phyloP scores from a whole-genome alignment of 2,329 filamentous ascomycete genomes.

The Penicillium sp. region DNA sequence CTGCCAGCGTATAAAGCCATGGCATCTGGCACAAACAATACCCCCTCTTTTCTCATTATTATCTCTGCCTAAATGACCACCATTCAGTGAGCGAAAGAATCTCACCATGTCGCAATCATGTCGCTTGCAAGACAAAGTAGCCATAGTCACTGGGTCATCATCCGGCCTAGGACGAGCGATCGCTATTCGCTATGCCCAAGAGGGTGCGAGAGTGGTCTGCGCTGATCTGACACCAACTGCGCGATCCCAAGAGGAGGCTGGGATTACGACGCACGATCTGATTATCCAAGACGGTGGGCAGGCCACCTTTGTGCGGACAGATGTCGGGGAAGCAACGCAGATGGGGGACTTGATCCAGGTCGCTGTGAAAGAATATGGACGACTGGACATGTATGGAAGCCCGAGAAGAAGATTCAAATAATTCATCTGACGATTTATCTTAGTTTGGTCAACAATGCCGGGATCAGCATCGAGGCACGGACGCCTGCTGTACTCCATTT shows the following conservation, averaged over 20 bases:
- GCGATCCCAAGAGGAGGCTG: slow-evolving; percentile 23
- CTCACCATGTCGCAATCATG: not conserved
- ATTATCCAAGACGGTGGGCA: slow-evolving; percentile 36
- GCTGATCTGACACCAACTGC: slow-evolving; percentile 36
- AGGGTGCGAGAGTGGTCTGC: slow-evolving; percentile 46
- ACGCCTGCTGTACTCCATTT: slow-evolving; percentile 45
- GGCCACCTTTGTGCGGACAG: slow-evolving; percentile 45
- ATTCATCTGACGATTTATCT: not conserved
- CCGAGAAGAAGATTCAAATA: not conserved
- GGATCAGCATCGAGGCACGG: slow-evolving; percentile 43
- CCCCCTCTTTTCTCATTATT: not conserved
- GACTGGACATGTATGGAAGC: slow-evolving; percentile 45
- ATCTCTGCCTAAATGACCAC: not conserved
- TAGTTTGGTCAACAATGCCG: slow-evolving; percentile 52
- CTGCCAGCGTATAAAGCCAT: not conserved
- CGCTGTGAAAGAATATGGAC: slow-evolving; percentile 38
- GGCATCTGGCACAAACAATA: not conserved
- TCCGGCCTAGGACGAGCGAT: slow-evolving; percentile 50
- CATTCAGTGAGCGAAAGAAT: not conserved
- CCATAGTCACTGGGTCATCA: slow-evolving; percentile 48
- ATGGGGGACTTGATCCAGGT: slow-evolving; percentile 39
- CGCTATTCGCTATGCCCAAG: slow-evolving; percentile 39
- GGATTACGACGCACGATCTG: slow-evolving; percentile 38
- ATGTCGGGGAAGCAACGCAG: slow-evolving; percentile 40
- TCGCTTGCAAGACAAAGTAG: slow-evolving; percentile 35